phyloP scores from a whole-genome alignment of 192 early-diverging fungal species.

The Coemansia sp. region DNA sequence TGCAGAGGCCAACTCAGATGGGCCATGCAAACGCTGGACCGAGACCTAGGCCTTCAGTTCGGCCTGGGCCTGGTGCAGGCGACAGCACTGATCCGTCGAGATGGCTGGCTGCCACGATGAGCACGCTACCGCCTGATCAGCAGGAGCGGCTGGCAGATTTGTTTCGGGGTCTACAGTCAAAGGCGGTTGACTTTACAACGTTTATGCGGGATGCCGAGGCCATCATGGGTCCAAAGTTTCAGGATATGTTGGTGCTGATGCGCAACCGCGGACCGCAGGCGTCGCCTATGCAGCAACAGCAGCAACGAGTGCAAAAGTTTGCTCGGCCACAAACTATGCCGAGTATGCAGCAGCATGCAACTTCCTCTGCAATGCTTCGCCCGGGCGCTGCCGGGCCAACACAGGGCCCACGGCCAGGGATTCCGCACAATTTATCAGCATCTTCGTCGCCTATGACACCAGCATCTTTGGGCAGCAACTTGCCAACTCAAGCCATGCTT shows the following conservation, averaged over 20 bases:
- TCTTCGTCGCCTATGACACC: constrained; percentile 7
- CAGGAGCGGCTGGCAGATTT: constrained; percentile 42
- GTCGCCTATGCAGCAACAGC: constrained; percentile 11
- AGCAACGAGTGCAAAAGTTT: constrained; percentile 8
- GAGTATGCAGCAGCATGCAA: not conserved
- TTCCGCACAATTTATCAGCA: constrained; percentile 5
- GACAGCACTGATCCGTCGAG: constrained; percentile 26
- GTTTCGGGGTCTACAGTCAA: constrained; percentile 42
- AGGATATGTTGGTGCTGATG: constrained; percentile 39
- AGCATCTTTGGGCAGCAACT: constrained; percentile 1
- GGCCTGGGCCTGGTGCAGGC: constrained; percentile 10
- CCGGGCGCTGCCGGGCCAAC: constrained; percentile 8
- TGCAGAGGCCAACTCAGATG: not conserved
- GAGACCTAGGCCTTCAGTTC: constrained; percentile 14
- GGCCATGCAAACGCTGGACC: constrained; percentile 2
- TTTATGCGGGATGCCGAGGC: constrained; percentile 42
- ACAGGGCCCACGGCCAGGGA: constrained; percentile 13
- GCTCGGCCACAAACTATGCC: not conserved
- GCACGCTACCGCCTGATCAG: constrained; percentile 36
- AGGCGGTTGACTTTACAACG: constrained; percentile 31
- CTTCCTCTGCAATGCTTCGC: constrained; percentile 7
- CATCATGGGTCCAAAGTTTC: constrained; percentile 47
- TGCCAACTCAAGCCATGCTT: constrained; percentile 3
- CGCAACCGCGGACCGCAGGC: constrained; percentile 18
- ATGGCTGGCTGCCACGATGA: constrained; percentile 44